Percentiles rank a stretch among this genome's conserved stretches.
These are phyloP conservation scores for Casuarina cunninghamiana DNA, from an alignment of 306 rosid species.

Conservation along the genomic window DNA sequence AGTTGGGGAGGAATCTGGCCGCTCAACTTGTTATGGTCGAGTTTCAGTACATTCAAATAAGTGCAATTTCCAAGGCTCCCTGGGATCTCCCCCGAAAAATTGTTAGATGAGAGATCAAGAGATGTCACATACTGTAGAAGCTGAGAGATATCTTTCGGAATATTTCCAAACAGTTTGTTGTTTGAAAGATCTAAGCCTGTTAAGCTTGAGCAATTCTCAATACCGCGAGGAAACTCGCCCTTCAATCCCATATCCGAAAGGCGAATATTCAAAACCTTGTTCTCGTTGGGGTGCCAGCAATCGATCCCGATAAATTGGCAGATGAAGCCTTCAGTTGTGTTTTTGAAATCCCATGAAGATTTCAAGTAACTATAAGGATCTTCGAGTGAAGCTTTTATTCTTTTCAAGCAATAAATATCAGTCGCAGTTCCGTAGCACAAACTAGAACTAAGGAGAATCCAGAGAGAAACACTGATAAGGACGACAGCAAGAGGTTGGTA, in stretches of 20 bases:
- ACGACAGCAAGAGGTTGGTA: constrained; percentile 26
- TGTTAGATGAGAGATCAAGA: constrained; percentile 80
- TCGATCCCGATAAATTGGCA: constrained; percentile 71
- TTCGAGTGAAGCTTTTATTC: constrained; percentile 37
- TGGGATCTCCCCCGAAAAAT: constrained; percentile 68
- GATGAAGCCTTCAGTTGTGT: constrained; percentile 59
- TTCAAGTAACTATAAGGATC: constrained; percentile 55
- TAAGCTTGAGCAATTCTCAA: constrained; percentile 62
- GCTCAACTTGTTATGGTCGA: constrained; percentile 52
- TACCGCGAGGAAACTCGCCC: constrained; percentile 59
- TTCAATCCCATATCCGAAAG: constrained; percentile 72
- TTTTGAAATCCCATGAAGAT: constrained; percentile 67
- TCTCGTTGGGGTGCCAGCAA: constrained; percentile 95
- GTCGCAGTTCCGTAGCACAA: constrained; percentile 44
- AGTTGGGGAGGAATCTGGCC: constrained; percentile 62
- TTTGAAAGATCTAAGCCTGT: constrained; percentile 79
- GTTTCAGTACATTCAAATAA: constrained; percentile 61
- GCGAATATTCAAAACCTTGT: constrained; percentile 59
- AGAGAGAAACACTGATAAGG: constrained; percentile 34
- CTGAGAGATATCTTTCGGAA: constrained; percentile 41
- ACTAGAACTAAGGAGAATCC: constrained; percentile 46
- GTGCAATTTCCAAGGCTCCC: constrained; percentile 29
- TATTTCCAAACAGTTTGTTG: constrained; percentile 55
- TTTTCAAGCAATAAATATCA: constrained; percentile 64
- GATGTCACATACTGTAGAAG: constrained; percentile 8